phyloP scores from a whole-genome alignment of 306 rosid species.

The Cucumis cinereus region DNA sequence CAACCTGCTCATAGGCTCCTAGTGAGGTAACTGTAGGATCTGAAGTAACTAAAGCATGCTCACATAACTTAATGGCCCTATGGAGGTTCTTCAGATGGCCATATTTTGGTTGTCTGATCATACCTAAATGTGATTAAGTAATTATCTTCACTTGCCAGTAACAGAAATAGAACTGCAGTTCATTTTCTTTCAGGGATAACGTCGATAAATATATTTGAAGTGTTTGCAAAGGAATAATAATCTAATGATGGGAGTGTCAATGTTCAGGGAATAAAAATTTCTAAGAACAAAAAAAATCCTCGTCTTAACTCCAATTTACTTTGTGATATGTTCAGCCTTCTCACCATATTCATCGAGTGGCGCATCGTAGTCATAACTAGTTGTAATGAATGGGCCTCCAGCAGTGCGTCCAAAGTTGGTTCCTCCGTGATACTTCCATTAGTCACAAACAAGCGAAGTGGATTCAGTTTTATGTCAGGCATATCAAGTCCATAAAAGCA shows the following conservation, averaged over 20 bases:
- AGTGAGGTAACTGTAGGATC: conserved; percentile 60
- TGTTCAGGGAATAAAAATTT: neutral
- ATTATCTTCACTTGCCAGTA: neutral
- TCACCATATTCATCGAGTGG: conserved; percentile 94
- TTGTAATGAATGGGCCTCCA: conserved; percentile 91
- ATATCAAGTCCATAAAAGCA: neutral
- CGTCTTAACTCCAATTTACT: neutral
- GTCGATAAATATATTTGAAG: neutral
- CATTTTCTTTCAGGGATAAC: neutral
- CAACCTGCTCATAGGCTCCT: conserved; percentile 74
- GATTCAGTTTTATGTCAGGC: neutral
- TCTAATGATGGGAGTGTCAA: neutral
- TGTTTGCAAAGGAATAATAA: neutral
- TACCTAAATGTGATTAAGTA: conserved; percentile 34
- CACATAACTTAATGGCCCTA: conserved; percentile 61
- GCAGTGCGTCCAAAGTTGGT: conserved; percentile 95
- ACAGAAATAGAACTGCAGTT: neutral
- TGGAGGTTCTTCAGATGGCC: conserved; percentile 82
- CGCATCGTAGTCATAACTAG: conserved; percentile 93
- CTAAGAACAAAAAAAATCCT: neutral
- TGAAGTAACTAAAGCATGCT: conserved; percentile 73
- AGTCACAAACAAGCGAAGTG: conserved; percentile 2
- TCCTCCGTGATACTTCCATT: conserved; percentile 89
- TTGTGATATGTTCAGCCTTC: conserved; percentile 14
- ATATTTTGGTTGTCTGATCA: conserved; percentile 82